phyloP scores from a whole-genome alignment of 768 basidiomycete species.

The Mycena crocata region DNA sequence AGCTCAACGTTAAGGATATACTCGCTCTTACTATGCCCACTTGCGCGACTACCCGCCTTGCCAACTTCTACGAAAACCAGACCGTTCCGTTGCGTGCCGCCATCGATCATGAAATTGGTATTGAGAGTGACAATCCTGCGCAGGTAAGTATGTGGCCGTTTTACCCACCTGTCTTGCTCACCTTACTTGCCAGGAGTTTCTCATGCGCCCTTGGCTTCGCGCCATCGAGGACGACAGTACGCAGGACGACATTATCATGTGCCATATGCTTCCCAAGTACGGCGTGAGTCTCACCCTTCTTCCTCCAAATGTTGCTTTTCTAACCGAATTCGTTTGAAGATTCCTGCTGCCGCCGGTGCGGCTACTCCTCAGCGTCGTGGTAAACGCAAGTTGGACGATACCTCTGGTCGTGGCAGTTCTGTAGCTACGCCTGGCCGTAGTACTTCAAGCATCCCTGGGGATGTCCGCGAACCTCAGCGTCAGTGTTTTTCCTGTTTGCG shows the following conservation, averaged over 20 bases:
- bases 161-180: not conserved
- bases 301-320: not conserved
- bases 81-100: not conserved
- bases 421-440: not conserved
- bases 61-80: not conserved
- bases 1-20: not conserved
- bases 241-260: not conserved
- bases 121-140: not conserved
- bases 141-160: not conserved
- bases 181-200: not conserved
- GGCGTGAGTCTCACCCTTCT: not conserved
- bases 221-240: not conserved
- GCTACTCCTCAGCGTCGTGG: not conserved
- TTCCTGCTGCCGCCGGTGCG: not conserved
- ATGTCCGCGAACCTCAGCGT: too few relatives aligned
- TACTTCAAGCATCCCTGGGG: not conserved
- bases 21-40: not conserved
- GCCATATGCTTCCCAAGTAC: slow-evolving; percentile 1
- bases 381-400: not conserved
- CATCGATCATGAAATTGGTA: not conserved
- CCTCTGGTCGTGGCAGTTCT: not conserved
- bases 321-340: not conserved
- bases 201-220: not conserved
- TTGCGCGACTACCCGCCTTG: not conserved
- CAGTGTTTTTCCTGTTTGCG: not conserved